Base-by-base conservation (phyloP, 2,329 filamentous ascomycete genomes). In the Aspergillus costaricaensis region DNA sequence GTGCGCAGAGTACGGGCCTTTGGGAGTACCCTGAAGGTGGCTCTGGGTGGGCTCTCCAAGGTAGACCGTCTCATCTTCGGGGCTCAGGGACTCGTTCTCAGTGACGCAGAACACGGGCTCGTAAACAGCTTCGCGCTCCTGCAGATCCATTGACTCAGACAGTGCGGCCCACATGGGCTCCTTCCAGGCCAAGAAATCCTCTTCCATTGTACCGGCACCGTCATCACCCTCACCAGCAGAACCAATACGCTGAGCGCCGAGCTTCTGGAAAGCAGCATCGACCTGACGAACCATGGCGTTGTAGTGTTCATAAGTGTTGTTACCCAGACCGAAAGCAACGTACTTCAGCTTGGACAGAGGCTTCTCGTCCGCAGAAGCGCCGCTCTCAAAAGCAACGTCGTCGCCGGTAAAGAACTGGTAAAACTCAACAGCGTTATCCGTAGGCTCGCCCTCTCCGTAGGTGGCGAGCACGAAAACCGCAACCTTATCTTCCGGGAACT, bases 271-370 rank as follows among this genome's bases (percentile, higher is more conserved):
- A 63, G 88, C 88, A 76, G 90, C 88, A 79, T 95, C 88, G 60
- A 98, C 89, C 65, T 94, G 91, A 76, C 94, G 92, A 62, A 99
- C 93, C 92, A 99, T 96, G 55, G 90, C 90, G 82, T 99, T 99
- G 85, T 97, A 99, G 83, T 99, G 95, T 76, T 99, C 95, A 76
- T 99, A 99, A 27, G 95, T 98, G 83, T 98, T 99, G 84, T 99
- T 99, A 68, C 95, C 95, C 41, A 99, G 87, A 72, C 95, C 95
- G 72, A 99, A 99, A 59, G 92, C 86, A 72, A 99, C 92, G 74
- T 93, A 99, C 77, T 93, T 94, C 74, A 99, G 85, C 71, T 91
- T 93, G 55, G 81, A 83, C 57, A 99, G 86, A 53, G 94, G 86
- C 63, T 89, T 85, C 21, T 94, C 90, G 49, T 86, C 85, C 15